Base-by-base conservation (phyloP, 164 flowering plant species). In the Aristolochia contorta region DNA sequence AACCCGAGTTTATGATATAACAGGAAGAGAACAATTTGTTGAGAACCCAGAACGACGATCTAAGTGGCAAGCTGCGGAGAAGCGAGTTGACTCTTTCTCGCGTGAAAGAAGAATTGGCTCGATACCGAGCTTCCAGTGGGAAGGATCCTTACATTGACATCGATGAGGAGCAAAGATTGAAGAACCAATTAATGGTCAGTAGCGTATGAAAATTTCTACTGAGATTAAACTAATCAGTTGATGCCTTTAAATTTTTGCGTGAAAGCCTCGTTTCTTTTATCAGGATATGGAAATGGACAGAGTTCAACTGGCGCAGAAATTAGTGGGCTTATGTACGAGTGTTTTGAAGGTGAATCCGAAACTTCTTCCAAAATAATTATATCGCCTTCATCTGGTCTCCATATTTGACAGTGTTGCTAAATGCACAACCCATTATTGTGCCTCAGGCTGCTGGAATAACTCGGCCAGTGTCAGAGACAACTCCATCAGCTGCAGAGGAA, bases 1-100 rank as follows among this genome's bases (percentile, higher is more conserved):
- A 27, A 49, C 53, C 22, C 30, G 30, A 48, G n/a, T 20, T 32
- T 30, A 4, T 16, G n/a, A 4, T 5, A 56, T 32, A 13, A 73
- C 81, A 93, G 98, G 99, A 93, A 57, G 97, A 93, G 66, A 93
- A 90, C 77, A 85, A 88, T 69, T 48, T 37, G 55, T 70, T 93
- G 62, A 90, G 80, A 71, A 43, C 46, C 57, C 95, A 85, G 61
- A 90, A 88, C 65, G 96, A 84, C 59, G 89, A 83, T 13, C 84
- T 93, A 16, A 65, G 72, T 64, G 58, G 67, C 47, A 88, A 80
- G 76, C 73, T 90, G 64, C 68, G 73, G 27, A 70, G 78, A 55
- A 69, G 83, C 5, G 94, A 90, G 65, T 64, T 62, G 21, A 65
- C 71, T 37, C 78, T 86, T 54, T 67, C 82, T 23, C 91, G 88